A percentile compares a stretch with the other conserved stretches of the same genome.
Evolutionary conservation across 441 rosid species (phyloP).

Genomic region (Pelargonium cotyledonis): DNA sequence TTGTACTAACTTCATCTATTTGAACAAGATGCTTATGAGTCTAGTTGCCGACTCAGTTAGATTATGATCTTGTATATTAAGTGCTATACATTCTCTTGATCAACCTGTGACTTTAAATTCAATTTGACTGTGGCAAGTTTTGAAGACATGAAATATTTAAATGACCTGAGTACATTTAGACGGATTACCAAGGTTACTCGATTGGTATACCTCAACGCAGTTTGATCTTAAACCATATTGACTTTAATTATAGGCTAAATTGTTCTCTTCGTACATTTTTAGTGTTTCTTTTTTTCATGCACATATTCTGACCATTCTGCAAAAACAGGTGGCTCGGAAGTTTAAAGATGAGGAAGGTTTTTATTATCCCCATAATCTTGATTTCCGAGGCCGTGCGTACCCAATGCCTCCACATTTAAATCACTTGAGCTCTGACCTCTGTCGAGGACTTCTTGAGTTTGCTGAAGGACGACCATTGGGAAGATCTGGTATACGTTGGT

Average conservation of each 20-base stretch:
- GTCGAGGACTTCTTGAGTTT: constrained; percentile 93
- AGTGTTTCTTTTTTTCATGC: constrained; percentile 20
- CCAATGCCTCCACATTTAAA: constrained; percentile 97
- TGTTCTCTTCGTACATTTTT: background rate
- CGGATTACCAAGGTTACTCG: background rate
- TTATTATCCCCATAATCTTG: constrained; percentile 92
- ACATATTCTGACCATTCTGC: constrained; percentile 25
- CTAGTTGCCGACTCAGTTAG: background rate
- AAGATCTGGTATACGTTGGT: constrained; percentile 76
- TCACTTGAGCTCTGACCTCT: constrained; percentile 96
- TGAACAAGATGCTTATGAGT: constrained; percentile 9
- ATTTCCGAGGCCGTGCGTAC: constrained; percentile 98
- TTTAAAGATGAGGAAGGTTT: constrained; percentile 93
- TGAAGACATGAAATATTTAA: constrained; percentile 4
- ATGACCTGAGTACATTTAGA: background rate
- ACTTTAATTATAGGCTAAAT: constrained; percentile 5
- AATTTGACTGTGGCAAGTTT: background rate
- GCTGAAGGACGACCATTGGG: constrained; percentile 93
- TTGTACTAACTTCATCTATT: constrained; percentile 3
- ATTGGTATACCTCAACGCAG: background rate
- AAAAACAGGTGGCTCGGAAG: constrained; percentile 79
- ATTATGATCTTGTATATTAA: background rate
- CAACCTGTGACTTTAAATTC: constrained; percentile 12
- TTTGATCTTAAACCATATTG: background rate
- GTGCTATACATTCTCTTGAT: background rate